Conservation (phyloP, 176 grass and related monocot genomes). For the Phragmites australis region DNA sequence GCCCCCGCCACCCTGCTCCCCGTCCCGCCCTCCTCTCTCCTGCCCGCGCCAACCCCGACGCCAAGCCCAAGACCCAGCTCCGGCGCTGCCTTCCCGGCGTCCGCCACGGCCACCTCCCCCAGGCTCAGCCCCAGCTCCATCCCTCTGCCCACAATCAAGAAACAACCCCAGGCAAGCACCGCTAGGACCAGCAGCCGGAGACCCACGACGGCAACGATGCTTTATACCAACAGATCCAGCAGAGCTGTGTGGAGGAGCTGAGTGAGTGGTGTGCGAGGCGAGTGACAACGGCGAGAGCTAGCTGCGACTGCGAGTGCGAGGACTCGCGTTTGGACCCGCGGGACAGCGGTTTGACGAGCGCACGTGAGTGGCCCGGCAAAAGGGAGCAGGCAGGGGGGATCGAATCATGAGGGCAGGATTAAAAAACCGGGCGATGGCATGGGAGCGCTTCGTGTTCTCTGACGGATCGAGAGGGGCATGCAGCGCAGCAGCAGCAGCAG, state of each 20-base stretch:
- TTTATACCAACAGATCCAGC: not conserved
- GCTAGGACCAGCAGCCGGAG: not conserved
- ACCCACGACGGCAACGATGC: not conserved
- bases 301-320: not conserved
- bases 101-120: constrained; percentile 35
- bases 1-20: not conserved
- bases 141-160: not conserved
- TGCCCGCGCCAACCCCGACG: constrained; percentile 33
- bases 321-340: constrained; percentile 54
- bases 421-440: not conserved
- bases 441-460: constrained; percentile 12
- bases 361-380: constrained; percentile 67
- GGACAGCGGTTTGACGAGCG: constrained; percentile 55
- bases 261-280: not conserved
- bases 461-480: constrained; percentile 3
- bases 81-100: constrained; percentile 24
- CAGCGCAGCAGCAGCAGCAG: not conserved
- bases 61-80: constrained; percentile 58
- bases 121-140: constrained; percentile 86
- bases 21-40: not conserved
- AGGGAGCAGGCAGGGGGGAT: constrained; percentile 43
- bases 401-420: constrained; percentile 50
- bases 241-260: not conserved
- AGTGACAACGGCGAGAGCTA: not conserved
- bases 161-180: not conserved